Base-by-base conservation (phyloP, 1,139 yeast genomes). In the Debaryomyces subglobosus region DNA sequence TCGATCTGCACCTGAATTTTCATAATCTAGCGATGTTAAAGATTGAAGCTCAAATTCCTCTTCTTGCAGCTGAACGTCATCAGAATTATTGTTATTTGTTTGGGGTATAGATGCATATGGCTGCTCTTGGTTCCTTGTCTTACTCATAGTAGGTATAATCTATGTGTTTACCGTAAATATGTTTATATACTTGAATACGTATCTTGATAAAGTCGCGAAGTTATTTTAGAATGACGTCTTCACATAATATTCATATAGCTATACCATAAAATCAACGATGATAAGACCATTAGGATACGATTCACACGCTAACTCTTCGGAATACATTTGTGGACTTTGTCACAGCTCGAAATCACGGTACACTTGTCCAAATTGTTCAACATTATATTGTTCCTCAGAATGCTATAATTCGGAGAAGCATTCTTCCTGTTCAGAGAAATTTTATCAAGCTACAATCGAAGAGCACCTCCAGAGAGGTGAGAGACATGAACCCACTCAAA, bases 41-140 rank as follows among this genome's bases (percentile, higher is more conserved):
- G 67, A 60, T 33, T 61, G 59, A 10, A 65, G 59, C 45, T 69
- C 74, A 48, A 65, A 57, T 33, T 64, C 65, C 15, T 62, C 64
- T 9, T 39, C 49, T 10, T 41, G 49, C 9, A 29, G 43, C 18
- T 30, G 43, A 6, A 53, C 55, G 18, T 55, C 55, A 21, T 43
- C 50, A n/a, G 45, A 33, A 12, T 52, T 50, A 13, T 35, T 48
- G 9, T 10, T 21, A 27, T 40, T 45, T 18, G 13, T 48, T 18
- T 53, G 56, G 8, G 58, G 59, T 39, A 56, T 41, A 9, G 56
- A 46, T 15, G 48, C 47, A 39, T 56, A 56, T 21, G 44, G 43
- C 38, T 48, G 46, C 12, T 43, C 30, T 24, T 27, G 45, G 9
- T 23, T 34, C 30, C 27, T 43, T 27, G n/a, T 35, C 20, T 42